phyloP scores from a whole-genome alignment of 2,329 filamentous ascomycete species.

The Arthrobotrys pseudoclavata region DNA sequence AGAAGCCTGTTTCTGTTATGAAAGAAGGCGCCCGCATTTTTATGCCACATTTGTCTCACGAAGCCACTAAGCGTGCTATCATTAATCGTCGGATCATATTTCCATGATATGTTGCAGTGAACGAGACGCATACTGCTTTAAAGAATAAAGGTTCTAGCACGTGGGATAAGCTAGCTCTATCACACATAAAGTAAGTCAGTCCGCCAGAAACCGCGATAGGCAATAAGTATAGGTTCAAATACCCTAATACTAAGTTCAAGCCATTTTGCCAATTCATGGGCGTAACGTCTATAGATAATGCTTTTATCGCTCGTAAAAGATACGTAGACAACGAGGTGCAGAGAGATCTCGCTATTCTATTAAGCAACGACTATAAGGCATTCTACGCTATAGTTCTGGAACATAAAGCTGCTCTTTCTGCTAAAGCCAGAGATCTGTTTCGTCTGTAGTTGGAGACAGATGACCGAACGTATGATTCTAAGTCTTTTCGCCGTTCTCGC shows the following conservation, averaged over 20 bases:
- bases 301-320: neutral
- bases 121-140: neutral
- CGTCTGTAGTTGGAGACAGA: neutral
- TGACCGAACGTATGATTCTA: neutral
- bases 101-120: slow-evolving; percentile 1
- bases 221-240: slow-evolving; percentile 3
- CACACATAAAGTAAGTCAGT: slow-evolving; percentile 2
- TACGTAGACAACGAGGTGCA: neutral
- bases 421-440: slow-evolving; percentile 3
- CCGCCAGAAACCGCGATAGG: neutral
- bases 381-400: slow-evolving; percentile 4
- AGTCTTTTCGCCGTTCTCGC: neutral
- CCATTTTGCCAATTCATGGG: neutral
- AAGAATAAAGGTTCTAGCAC: neutral
- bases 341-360: neutral
- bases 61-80: neutral
- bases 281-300: neutral
- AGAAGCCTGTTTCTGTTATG: neutral
- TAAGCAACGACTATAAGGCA: neutral
- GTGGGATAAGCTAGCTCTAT: neutral
- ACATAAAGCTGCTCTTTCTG: neutral
- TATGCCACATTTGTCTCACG: neutral
- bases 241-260: neutral
- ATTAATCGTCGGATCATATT: neutral
- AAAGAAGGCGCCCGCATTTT: neutral